Evolutionary conservation across 805 yeast species (phyloP).

Genomic region (Candida alai): DNA sequence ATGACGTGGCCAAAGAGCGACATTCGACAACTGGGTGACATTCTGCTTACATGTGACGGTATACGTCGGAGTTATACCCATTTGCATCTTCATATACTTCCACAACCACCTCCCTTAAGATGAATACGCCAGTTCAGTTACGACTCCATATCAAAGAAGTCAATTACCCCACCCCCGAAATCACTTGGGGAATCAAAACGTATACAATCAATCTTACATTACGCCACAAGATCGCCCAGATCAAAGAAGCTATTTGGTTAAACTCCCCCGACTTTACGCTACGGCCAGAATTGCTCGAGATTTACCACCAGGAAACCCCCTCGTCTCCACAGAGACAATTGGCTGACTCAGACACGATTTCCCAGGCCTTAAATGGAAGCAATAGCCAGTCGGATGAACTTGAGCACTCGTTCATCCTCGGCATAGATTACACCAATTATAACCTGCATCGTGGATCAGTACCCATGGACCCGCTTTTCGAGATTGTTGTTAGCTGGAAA

Average conservation of each 20-base stretch:
- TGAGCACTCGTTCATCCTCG: conserved; percentile 1
- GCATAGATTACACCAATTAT: conserved; percentile 1
- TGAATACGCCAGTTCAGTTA: conserved; percentile 7
- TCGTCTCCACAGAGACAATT: too few relatives aligned
- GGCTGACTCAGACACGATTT: conserved; percentile 12
- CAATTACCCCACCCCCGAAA: neutral
- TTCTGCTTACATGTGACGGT: too few relatives aligned
- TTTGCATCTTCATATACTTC: neutral
- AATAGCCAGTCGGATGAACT: too few relatives aligned
- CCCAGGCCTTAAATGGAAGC: conserved; percentile 10
- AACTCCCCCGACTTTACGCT: conserved; percentile 19
- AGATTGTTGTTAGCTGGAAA: conserved; percentile 4
- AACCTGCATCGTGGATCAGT: neutral
- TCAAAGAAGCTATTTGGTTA: conserved; percentile 27
- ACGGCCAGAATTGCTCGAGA: conserved; percentile 22
- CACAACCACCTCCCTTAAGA: too few relatives aligned
- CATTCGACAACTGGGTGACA: too few relatives aligned
- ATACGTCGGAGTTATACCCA: conserved; percentile 1
- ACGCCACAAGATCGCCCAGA: conserved; percentile 18
- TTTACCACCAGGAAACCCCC: conserved; percentile 13
- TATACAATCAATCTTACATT: conserved; percentile 16
- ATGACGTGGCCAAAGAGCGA: too few relatives aligned
- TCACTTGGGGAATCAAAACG: neutral
- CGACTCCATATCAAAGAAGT: conserved; percentile 3
- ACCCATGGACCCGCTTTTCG: conserved; percentile 2